Base-by-base conservation (phyloP, 2,329 filamentous ascomycete genomes). In the Claviceps sorghi region DNA sequence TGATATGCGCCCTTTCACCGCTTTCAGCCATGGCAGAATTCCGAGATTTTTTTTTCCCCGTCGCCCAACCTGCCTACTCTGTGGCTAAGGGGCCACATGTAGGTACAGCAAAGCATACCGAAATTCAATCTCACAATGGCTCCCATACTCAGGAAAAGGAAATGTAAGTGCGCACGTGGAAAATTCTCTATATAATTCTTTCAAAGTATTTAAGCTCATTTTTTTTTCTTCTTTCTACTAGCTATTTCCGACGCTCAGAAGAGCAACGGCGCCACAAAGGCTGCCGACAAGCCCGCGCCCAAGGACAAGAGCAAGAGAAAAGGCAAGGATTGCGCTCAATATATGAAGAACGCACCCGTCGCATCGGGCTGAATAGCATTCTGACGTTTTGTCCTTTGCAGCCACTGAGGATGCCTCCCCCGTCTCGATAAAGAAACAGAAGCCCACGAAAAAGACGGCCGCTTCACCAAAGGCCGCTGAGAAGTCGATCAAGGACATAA, bases 61-160 rank as follows among this genome's bases (percentile, higher is more conserved):
- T n/a, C 21, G 8, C 29, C 19, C 32, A 32, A 30, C 50, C 38
- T 22, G 11, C 29, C 29, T 43, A 51, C 50, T 45, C 41, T 29
- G 34, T 40, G 19, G 40, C 32, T n/a, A 36, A 17, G 26, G 29
- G 30, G 22, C 34, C 29, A 51, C 17, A 19, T 36, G 38, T 19
- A 38, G 42, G 40, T 42, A 44, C 26, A 51, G 29, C 41, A 52
- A 48, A 48, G 4, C 30, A 26, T 54, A 60, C 29, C 44, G n/a
- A 47, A 21, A 4, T 29, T n/a, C 26, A 19, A 19, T 15, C n/a
- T 19, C 56, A 63, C 58, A 62, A 76, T 76, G 73, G 70, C 72
- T 38, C 70, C 69, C 56, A 69, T 72, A 64, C 62, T 73, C 48
- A 70, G 69, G 53, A 71, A 66, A 58, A 57, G 63, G 62, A 66